Base-by-base conservation (phyloP, 768 basidiomycete species). In the Collybia sordida region DNA sequence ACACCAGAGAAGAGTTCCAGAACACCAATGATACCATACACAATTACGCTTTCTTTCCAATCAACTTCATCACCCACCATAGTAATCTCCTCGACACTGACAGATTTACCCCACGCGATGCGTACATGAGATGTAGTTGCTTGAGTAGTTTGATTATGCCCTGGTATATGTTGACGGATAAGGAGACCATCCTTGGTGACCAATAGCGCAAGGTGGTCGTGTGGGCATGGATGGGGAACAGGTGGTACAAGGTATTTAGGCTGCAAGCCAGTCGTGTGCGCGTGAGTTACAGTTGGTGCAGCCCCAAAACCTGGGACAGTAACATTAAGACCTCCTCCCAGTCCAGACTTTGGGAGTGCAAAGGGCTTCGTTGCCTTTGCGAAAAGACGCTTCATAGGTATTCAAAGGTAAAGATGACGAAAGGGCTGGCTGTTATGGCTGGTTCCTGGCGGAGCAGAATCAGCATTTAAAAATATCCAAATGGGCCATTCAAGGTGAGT, bases 11-110 rank as follows among this genome's bases (percentile, higher is more conserved):
- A 89, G 19, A 93, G 67, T 52, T 84, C 82, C 52, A 93, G 60
- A 15, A 89, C 71, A 14, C 90, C 90, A 38, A 92, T 71, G 54
- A 93, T 81, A 11, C 90, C 91, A 64, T 90, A 86, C 9, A 90
- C 75, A 38, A 88, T 65, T 35, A 80, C 78, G 50, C 74, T 65
- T 15, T 77, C 73, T 6, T 69, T 63, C 86, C 88, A 89, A 6
- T 70, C 63, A 21, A 58, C 59, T n/a, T 63, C 70, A 25, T 53
- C 62, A 35, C 66, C 61, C 22, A 31, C 36, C 15, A 28, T 14
- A 36, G 65, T 63, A 23, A 84, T 51, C 59, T 84, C 81, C 59
- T 83, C 80, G 8, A 89, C 66, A 52, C 67, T 70, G 28, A 73
- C 67, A 18, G 66, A 56, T 64, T 83, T 87, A 0, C 79, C 81